Evolutionary conservation across 75 land plant species (phyloP), one percentile per base, ranked within the genome.

Genomic region (Sequoia sempervirens): DNA sequence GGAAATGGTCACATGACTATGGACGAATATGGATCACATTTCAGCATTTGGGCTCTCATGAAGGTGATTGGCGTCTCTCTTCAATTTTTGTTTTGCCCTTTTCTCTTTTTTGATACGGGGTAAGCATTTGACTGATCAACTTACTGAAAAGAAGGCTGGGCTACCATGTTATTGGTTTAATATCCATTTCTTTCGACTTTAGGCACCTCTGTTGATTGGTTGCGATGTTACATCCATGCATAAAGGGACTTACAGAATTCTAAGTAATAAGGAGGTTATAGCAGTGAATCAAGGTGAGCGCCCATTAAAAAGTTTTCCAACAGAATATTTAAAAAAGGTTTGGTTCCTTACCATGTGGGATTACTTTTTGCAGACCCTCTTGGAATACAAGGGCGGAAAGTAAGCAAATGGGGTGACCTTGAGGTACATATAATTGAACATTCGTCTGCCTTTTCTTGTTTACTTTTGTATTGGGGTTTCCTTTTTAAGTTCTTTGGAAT

Each of bases 131-230:
- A 38, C 9, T 82, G 23, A 40, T 4, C 54, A 38, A 40, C 14
- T 11, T 41, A 1, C 14, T 30, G 58, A 52, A 28, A 41, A 46
- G 28, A 14, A n/a, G 46, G 7, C 43, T 40, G 2, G 3, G 26
- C 7, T 18, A 20, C 11, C 43, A 14, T 23, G 9, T 26, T 40
- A 5, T 40, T 41, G 1, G 2, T 40, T 20, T 4, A 11, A 43
- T 47, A 17, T 32, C 43, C 47, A 69, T 4, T 1, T 52, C 72
- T 53, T 41, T 32, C 12, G 36, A 5, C 37, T 86, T 64, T 91
- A 96, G 99, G 94, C 99, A 58, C 99, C 99, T 30, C 89, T 97
- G 79, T 84, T 97, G 74, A 89, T 97, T 61, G 99, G 99, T 6
- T 95, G 98, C 87, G 99, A 97, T 87, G 89, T 97, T n/a, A 87